Base-by-base conservation (phyloP, 768 basidiomycete species). In the Mycena floridula region DNA sequence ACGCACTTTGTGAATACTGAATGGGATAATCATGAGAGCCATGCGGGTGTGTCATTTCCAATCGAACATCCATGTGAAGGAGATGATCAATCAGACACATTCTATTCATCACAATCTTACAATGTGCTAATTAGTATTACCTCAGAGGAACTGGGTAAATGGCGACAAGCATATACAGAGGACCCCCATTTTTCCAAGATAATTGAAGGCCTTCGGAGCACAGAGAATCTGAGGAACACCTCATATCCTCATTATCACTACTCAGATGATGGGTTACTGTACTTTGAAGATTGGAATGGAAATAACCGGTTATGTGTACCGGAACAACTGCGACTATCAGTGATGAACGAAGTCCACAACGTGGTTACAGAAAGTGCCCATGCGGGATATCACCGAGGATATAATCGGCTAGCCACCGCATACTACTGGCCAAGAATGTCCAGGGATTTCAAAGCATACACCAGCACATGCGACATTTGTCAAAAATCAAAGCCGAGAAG, bases 381-480 rank as follows among this genome's bases (percentile, higher is more conserved):
- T 42, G 50, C 42, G 5, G 63, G 65, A 5, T 60, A 55, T 37
- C 46, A 51, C 32, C 54, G 55, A 18, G 53, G 49, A 1, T 59
- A 59, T 42, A 56, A 58, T 36, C 47, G 54, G 1, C 27, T 66
- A 1, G 41, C 51, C 6, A 9, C 36, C 2, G 37, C 20, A 0
- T 67, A 56, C 43, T 67, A 62, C 32, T 67, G 66, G 66, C 60
- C 60, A 0, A 5, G 39, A 23, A 65, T 66, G 64, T 54, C 54
- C 16, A 9, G 28, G 16, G 28, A 30, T 16, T 30, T 30, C 9
- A 30, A 30, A 16, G 28, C 28, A 9, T 30, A 30, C 28, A 30
- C 16, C 28, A 30, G 16, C 28, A n/a, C n/a, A n/a, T n/a, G n/a
- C n/a, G n/a, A n/a, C n/a, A n/a, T n/a, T n/a, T n/a, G n/a, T n/a